Conservation (phyloP, 2,329 filamentous ascomycete species). For the Zasmidium citrigriseum region DNA sequence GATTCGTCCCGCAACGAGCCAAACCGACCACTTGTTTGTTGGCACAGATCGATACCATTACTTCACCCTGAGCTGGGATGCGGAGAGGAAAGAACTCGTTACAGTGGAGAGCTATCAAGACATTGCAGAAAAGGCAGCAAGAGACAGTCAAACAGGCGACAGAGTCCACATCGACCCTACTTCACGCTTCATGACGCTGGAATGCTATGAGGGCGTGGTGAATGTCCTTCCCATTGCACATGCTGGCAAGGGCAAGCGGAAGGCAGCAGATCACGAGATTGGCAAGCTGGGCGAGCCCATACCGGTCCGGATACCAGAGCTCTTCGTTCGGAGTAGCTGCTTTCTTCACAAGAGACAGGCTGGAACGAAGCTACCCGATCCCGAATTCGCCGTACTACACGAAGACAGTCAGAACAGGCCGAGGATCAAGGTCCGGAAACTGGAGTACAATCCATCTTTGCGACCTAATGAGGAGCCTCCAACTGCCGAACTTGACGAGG, state of each 20-base stretch:
- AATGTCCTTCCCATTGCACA: slow-evolving; percentile 63
- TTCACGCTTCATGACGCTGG: slow-evolving; percentile 65
- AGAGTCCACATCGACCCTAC: slow-evolving; percentile 82
- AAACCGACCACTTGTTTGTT: slow-evolving; percentile 84
- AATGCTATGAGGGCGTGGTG: slow-evolving; percentile 69
- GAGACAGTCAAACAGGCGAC: slow-evolving; percentile 80
- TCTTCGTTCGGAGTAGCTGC: slow-evolving; percentile 65
- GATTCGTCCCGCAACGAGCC: slow-evolving; percentile 71
- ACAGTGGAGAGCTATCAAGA: slow-evolving; percentile 63
- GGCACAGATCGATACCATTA: slow-evolving; percentile 89
- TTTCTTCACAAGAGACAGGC: slow-evolving; percentile 60
- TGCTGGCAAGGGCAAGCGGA: slow-evolving; percentile 51
- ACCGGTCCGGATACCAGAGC: slow-evolving; percentile 64
- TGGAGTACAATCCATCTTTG: slow-evolving; percentile 53
- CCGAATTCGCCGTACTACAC: slow-evolving; percentile 65
- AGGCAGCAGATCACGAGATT: slow-evolving; percentile 47
- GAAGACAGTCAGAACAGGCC: slow-evolving; percentile 61
- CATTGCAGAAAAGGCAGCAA: slow-evolving; percentile 60
- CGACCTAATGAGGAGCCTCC: slow-evolving; percentile 47
- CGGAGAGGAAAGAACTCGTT: slow-evolving; percentile 52
- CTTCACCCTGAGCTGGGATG: slow-evolving; percentile 85
- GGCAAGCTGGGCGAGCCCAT: slow-evolving; percentile 64
- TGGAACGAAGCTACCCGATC: slow-evolving; percentile 46
- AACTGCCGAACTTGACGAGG: slow-evolving; percentile 55
- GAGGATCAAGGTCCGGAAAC: slow-evolving; percentile 56